Evolutionary conservation across 345 rosid genomes (phyloP).

Genomic region (Eutrema japonicum): DNA sequence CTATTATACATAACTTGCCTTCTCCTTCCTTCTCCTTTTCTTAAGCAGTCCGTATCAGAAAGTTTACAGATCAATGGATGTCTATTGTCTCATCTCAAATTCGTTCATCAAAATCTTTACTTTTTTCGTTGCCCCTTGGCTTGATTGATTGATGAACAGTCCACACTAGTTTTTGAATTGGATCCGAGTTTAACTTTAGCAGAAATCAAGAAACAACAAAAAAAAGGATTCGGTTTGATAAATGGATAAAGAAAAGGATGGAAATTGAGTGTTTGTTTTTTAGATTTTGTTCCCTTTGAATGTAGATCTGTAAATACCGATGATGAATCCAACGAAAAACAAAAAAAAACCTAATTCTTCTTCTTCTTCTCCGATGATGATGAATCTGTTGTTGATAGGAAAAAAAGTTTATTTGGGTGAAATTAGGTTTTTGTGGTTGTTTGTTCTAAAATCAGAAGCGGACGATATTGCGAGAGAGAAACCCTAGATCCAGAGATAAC

Average conservation of each 20-base stretch:
- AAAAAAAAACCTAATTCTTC: slow-evolving; percentile 31
- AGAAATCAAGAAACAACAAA: slow-evolving; percentile 3
- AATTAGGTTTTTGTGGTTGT: slow-evolving; percentile 34
- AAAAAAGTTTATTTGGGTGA: slow-evolving; percentile 13
- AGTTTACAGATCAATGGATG: slow-evolving; percentile 28
- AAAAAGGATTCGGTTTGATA: slow-evolving; percentile 12
- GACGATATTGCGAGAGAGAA: slow-evolving; percentile 35
- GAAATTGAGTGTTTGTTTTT: slow-evolving; percentile 29
- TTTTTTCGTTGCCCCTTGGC: slow-evolving; percentile 34
- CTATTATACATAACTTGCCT: slow-evolving; percentile 54
- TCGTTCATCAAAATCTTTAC: slow-evolving; percentile 31
- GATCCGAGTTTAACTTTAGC: slow-evolving; percentile 47
- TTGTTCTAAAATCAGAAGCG: slow-evolving; percentile 37
- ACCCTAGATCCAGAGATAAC: slow-evolving; percentile 73
- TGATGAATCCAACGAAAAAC: slow-evolving; percentile 13
- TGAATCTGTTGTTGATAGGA: slow-evolving; percentile 19
- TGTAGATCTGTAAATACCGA: slow-evolving; percentile 41
- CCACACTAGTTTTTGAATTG: slow-evolving; percentile 47
- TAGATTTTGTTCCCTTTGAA: slow-evolving; percentile 22
- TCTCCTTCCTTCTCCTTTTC: not conserved
- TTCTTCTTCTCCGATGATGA: slow-evolving; percentile 41
- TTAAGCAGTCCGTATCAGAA: slow-evolving; percentile 6
- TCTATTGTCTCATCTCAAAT: slow-evolving; percentile 43
- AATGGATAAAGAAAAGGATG: slow-evolving; percentile 24
- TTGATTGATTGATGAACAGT: slow-evolving; percentile 40